phyloP scores from a whole-genome alignment of 2,329 filamentous ascomycete species.

The Penicillium sp. region DNA sequence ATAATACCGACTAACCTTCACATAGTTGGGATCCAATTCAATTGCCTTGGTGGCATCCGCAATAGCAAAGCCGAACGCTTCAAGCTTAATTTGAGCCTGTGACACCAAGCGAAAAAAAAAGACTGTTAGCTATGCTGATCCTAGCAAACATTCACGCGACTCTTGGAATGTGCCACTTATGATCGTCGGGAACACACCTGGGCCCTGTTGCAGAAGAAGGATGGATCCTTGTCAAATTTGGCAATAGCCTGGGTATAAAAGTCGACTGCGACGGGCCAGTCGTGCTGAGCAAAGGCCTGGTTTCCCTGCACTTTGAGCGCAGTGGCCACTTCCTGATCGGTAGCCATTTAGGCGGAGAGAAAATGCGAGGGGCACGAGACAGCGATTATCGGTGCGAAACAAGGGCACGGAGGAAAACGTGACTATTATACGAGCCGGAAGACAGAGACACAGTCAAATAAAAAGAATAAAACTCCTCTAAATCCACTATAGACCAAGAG shows the following conservation, averaged over 20 bases:
- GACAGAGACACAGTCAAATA: conserved; percentile 3
- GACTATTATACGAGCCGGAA: conserved; percentile 2
- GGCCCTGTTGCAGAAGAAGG: conserved; percentile 91
- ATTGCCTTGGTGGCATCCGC: conserved; percentile 87
- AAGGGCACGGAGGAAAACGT: neutral
- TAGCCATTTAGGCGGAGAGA: conserved; percentile 34
- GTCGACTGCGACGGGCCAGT: conserved; percentile 79
- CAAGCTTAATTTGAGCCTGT: conserved; percentile 90
- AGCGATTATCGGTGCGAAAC: conserved; percentile 16
- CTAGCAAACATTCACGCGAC: neutral
- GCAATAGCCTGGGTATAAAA: conserved; percentile 87
- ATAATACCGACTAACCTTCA: conserved; percentile 63
- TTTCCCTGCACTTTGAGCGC: conserved; percentile 93
- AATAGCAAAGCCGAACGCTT: conserved; percentile 91
- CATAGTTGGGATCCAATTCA: conserved; percentile 79
- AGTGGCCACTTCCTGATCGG: conserved; percentile 64
- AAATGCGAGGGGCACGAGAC: conserved; percentile 26
- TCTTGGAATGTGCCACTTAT: conserved; percentile 10
- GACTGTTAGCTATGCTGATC: conserved; percentile 2
- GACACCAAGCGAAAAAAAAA: conserved; percentile 2
- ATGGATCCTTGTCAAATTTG: conserved; percentile 75
- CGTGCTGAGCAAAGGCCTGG: conserved; percentile 81
- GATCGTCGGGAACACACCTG: conserved; percentile 61
- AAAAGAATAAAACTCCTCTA: neutral
- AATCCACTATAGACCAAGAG: conserved; percentile 1